A percentile compares a stretch with the other conserved stretches of the same genome.
Evolutionary conservation across 768 basidiomycete genomes (phyloP).

Genomic region (Panaeolus cyanescens): DNA sequence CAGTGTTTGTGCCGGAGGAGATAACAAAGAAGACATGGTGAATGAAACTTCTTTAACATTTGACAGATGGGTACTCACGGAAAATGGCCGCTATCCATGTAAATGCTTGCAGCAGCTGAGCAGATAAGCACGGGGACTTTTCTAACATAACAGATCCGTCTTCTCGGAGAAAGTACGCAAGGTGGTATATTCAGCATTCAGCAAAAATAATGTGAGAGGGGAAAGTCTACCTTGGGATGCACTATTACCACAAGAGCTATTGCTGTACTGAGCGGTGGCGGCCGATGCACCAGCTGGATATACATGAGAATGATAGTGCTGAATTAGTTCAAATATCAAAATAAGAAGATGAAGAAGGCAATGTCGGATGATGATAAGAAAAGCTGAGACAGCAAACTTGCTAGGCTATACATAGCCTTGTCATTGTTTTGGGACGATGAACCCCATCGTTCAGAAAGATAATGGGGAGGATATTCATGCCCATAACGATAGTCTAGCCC

Average conservation of each 20-base stretch:
- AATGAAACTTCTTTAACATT: background rate
- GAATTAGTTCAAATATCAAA: background rate
- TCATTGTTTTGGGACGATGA: background rate
- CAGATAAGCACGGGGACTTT: constrained; percentile 49
- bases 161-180: background rate
- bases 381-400: background rate
- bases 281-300: constrained; percentile 22
- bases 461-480: background rate
- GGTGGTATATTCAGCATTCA: background rate
- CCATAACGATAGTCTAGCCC: too few species aligned
- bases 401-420: background rate
- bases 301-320: background rate
- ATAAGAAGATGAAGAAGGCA: too few species aligned
- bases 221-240: constrained; percentile 2
- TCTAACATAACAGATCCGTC: background rate
- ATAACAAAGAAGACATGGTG: background rate
- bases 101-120: constrained; percentile 57
- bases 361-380: background rate
- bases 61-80: constrained; percentile 20
- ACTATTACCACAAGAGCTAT: constrained; percentile 14
- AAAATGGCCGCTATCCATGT: constrained; percentile 49
- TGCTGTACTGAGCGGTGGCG: constrained; percentile 20
- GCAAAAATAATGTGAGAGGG: background rate
- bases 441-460: background rate
- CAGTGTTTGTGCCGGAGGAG: background rate